Conservation (phyloP, 2,329 filamentous ascomycete genomes). For the Exophiala xenobiotica region DNA sequence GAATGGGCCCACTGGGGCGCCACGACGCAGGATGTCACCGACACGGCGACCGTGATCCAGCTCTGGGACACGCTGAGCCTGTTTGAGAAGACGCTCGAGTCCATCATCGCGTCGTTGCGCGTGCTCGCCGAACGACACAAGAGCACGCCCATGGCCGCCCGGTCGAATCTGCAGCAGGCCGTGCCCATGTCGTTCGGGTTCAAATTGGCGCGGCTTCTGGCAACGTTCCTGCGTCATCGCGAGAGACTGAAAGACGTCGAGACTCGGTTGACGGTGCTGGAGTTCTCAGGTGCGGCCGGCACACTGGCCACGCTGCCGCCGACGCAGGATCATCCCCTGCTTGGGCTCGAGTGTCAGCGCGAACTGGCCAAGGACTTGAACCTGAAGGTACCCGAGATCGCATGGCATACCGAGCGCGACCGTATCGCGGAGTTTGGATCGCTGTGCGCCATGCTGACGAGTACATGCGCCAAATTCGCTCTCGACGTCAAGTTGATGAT, state of each 20-base stretch:
- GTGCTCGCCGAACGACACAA: slow-evolving; percentile 20
- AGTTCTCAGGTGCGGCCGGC: slow-evolving; percentile 30
- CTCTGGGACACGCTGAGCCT: slow-evolving; percentile 29
- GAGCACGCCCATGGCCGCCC: slow-evolving; percentile 28
- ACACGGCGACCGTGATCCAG: slow-evolving; percentile 30
- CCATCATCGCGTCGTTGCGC: slow-evolving; percentile 21
- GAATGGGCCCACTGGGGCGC: slow-evolving; percentile 31
- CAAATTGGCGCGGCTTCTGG: slow-evolving; percentile 27
- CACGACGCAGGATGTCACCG: slow-evolving; percentile 31
- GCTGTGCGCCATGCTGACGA: slow-evolving; percentile 26
- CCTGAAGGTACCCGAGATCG: slow-evolving; percentile 26
- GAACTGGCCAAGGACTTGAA: slow-evolving; percentile 28
- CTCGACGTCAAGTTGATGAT: slow-evolving; percentile 59
- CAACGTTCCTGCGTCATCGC: slow-evolving; percentile 27
- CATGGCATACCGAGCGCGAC: slow-evolving; percentile 31
- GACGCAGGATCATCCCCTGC: slow-evolving; percentile 10
- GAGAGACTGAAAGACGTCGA: slow-evolving; percentile 26
- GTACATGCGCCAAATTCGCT: slow-evolving; percentile 48
- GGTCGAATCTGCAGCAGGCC: slow-evolving; percentile 30
- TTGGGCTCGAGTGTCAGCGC: slow-evolving; percentile 26
- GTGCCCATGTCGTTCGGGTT: slow-evolving; percentile 30
- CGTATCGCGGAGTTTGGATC: slow-evolving; percentile 28
- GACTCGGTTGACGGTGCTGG: slow-evolving; percentile 22
- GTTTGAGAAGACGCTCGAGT: slow-evolving; percentile 21
- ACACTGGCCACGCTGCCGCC: slow-evolving; percentile 28